Evolutionary conservation across 257 asterid genomes (phyloP).

Genomic region (Nicotiana tabacum): DNA sequence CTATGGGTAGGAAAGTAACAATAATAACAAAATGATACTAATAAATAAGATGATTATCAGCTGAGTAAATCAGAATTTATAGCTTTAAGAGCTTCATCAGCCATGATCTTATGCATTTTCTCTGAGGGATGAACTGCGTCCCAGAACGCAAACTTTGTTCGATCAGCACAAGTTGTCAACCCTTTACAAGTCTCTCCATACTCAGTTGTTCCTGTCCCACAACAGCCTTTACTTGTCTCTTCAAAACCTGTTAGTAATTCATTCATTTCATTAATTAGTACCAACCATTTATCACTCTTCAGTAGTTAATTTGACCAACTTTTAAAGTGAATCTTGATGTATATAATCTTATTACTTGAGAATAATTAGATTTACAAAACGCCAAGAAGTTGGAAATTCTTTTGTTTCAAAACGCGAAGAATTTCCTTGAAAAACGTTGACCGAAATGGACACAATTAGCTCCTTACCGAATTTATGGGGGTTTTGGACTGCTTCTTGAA

Average conservation of each 20-base stretch:
- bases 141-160: constrained; percentile 44
- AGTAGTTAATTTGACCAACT: too few species aligned
- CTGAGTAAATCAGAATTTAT: constrained; percentile 5
- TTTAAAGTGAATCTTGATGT: not conserved
- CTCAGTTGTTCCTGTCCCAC: constrained; percentile 45
- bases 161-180: constrained; percentile 33
- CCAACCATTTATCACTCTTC: too few species aligned
- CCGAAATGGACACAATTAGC: too few species aligned
- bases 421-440: too few species aligned
- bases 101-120: constrained; percentile 36
- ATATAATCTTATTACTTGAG: not conserved
- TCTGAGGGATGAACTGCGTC: constrained; percentile 54
- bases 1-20: not conserved
- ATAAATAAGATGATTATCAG: not conserved
- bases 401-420: too few species aligned
- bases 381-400: too few species aligned
- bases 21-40: not conserved
- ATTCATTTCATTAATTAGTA: too few species aligned
- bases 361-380: too few species aligned
- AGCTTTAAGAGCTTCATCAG: constrained; percentile 25
- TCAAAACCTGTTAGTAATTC: constrained; percentile 31
- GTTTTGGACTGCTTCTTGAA: constrained; percentile 24
- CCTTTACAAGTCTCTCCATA: constrained; percentile 37
- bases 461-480: constrained; percentile 39
- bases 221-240: constrained; percentile 43